phyloP scores from a whole-genome alignment of 208 protist genomes.

The Leishmania amazonensis region DNA sequence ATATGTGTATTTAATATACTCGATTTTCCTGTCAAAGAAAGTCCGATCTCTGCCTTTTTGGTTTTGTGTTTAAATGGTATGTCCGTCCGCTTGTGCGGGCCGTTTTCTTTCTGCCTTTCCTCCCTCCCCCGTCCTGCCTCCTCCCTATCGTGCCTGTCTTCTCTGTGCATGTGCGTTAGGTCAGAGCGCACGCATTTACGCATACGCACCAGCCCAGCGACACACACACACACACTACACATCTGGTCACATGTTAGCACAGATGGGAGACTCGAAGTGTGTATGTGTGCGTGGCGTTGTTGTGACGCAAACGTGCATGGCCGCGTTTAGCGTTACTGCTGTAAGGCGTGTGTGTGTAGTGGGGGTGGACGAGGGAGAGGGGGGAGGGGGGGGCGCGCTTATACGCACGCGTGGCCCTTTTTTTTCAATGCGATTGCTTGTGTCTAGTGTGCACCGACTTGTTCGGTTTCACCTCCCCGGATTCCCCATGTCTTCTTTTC shows the following conservation, averaged over 20 bases:
- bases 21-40: neutral
- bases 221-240: neutral
- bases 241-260: neutral
- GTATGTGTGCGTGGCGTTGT: neutral
- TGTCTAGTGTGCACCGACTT: too few species aligned
- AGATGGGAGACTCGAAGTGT: neutral
- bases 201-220: neutral
- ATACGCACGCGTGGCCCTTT: neutral
- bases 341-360: neutral
- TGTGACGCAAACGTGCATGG: neutral
- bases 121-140: neutral
- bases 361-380: neutral
- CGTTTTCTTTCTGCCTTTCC: neutral
- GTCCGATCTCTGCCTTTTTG: neutral
- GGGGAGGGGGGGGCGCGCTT: neutral
- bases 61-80: neutral
- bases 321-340: neutral
- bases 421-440: neutral
- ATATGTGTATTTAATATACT: neutral
- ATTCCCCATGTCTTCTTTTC: too few species aligned
- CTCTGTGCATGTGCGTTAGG: neutral
- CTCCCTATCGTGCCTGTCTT: neutral
- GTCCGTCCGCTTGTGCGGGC: neutral
- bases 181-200: neutral
- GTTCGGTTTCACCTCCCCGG: too few species aligned